These are phyloP conservation scores for Ustilago nuda DNA, from an alignment of 1,284 basidiomycete species.

Conservation along the genomic window DNA sequence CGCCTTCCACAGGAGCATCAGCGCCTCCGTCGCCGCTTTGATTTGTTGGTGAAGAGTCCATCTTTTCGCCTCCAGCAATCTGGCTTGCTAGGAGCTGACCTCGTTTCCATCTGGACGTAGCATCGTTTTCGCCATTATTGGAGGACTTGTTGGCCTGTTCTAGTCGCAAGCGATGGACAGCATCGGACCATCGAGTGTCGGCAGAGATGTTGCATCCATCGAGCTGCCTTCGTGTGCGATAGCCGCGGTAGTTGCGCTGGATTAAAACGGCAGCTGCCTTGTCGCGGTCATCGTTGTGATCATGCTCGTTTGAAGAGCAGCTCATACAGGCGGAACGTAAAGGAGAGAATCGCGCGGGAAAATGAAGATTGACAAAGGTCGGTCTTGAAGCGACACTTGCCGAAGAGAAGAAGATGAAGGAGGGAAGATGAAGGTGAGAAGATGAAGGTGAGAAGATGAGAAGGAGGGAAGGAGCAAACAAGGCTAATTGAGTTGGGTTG, in stretches of 20 bases:
- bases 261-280: conserved; percentile 51
- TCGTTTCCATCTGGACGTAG: conserved; percentile 53
- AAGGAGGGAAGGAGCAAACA: background rate
- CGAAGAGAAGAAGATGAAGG: no score
- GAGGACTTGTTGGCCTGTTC: conserved; percentile 53
- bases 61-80: conserved; percentile 46
- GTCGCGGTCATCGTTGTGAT: conserved; percentile 44
- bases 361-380: no score
- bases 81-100: conserved; percentile 58
- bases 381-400: no score
- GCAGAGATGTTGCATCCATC: conserved; percentile 57
- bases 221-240: conserved; percentile 50
- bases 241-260: conserved; percentile 61
- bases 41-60: conserved; percentile 20
- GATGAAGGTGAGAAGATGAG: background rate
- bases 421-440: no score
- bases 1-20: conserved; percentile 44
- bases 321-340: no score
- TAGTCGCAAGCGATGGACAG: conserved; percentile 47
- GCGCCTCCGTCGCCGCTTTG: conserved; percentile 19
- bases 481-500: background rate
- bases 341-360: no score
- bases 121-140: conserved; percentile 46
- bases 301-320: conserved; percentile 20
- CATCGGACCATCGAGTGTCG: conserved; percentile 58